Evolutionary conservation across 106 monocot species (phyloP), one percentile per base, ranked within the genome.

Genomic region (Apostasia ramifera): DNA sequence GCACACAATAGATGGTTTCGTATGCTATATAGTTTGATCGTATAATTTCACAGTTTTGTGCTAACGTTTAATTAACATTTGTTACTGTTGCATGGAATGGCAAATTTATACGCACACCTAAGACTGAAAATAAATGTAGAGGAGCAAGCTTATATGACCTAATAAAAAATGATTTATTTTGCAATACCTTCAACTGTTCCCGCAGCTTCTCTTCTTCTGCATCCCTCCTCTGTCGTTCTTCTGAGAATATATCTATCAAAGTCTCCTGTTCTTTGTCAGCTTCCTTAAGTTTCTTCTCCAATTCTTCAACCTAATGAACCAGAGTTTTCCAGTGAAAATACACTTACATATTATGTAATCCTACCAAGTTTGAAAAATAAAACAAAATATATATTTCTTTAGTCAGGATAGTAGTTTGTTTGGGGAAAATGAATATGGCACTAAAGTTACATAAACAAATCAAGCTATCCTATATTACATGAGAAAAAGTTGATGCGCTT

Each of bases 261-360:
- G 91, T 82, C 58, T 91, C 91, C 67, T 84, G 84, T 59, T 91
- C 91, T 60, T 77, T 80, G 53, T 80, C 76, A 74, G 75, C 45
- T 46, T 47, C 77, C 53, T 83, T 78, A 57, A 90, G 13, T 57
- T 70, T 71, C 46, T 73, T 78, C 26, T 80, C 52, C 8, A 66
- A 59, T 42, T 40, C 57, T 67, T 71, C 70, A 65, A 89, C 46
- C 89, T 89, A 68, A 9, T 49, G 12, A 55, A 53, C 10, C 11
- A 38, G 8, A 66, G 46, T 4, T 47, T 49, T 55, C 56, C 2
- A n/a, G 9, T 51, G 3, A 53, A 41, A 44, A 13, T 41, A 55
- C 2, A 42, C 15, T 3, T 3, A 7, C 2, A 8, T 38, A 4
- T 67, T 8, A 37, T 1, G 37, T 39, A 4, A 51, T 7, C 39